Evolutionary conservation across 352 stramenopile species (phyloP).

Genomic region (Phytophthora europaea): DNA sequence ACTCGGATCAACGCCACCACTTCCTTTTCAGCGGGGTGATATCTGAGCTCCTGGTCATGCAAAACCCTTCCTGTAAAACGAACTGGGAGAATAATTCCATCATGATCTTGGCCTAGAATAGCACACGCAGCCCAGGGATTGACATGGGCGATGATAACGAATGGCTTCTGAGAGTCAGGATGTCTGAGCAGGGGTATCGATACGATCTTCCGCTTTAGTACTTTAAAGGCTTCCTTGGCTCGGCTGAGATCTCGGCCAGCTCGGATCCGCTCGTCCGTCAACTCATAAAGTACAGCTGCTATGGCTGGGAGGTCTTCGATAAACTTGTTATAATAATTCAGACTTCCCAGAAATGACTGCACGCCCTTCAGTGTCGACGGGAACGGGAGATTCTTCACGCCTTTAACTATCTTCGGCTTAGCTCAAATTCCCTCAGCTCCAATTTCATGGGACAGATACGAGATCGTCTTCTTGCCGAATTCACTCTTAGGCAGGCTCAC

Average conservation of each 20-base stretch:
- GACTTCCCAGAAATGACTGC: not conserved
- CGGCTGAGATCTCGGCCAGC: not conserved
- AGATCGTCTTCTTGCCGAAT: not conserved
- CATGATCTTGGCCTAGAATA: not conserved
- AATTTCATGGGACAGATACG: not conserved
- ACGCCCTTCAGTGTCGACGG: not conserved
- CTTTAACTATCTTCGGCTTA: no score
- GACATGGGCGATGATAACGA: constrained; percentile 1
- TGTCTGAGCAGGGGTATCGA: not conserved
- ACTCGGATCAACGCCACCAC: no score
- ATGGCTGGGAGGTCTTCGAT: constrained; percentile 1
- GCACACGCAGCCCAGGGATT: constrained; percentile 4
- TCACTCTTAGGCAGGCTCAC: no score
- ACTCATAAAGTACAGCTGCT: not conserved
- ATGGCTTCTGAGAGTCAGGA: not conserved
- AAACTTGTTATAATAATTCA: constrained; percentile 8
- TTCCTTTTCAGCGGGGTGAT: constrained; percentile 6
- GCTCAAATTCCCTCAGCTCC: no score
- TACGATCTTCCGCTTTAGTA: not conserved
- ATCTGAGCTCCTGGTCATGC: not conserved
- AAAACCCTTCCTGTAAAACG: not conserved
- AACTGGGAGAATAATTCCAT: not conserved
- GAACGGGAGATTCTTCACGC: no score
- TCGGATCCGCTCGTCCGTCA: not conserved
- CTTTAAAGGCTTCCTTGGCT: not conserved